These are phyloP conservation scores for Monilinia polystroma DNA, from an alignment of 2,329 filamentous ascomycete species.

Conservation along the genomic window DNA sequence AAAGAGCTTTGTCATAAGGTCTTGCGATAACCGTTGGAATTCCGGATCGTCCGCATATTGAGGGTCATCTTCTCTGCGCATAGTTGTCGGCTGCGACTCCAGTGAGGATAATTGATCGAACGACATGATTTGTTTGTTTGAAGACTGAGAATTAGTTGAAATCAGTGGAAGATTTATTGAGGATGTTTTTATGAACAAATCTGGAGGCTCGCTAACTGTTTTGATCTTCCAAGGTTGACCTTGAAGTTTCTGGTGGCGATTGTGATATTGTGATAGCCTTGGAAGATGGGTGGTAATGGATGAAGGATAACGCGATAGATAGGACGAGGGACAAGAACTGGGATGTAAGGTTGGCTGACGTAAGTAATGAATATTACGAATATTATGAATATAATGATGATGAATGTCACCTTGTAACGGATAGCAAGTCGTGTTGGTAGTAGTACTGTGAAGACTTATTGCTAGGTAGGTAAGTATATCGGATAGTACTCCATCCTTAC, in stretches of 20 bases:
- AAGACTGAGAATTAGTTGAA: background rate
- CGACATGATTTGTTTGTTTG: slow-evolving; percentile 61
- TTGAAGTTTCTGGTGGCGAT: background rate
- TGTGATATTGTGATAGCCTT: background rate
- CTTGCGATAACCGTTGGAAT: slow-evolving; percentile 78
- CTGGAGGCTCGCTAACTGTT: slow-evolving; percentile 26
- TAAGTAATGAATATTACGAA: too few species aligned
- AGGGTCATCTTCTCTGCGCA: slow-evolving; percentile 66
- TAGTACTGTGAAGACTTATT: too few species aligned
- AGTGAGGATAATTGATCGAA: slow-evolving; percentile 84
- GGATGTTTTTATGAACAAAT: slow-evolving; percentile 5
- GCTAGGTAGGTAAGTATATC: too few species aligned
- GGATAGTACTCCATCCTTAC: too few species aligned
- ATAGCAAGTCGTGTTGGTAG: too few species aligned
- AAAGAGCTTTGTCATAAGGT: slow-evolving; percentile 86
- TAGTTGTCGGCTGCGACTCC: slow-evolving; percentile 73
- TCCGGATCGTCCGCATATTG: slow-evolving; percentile 89
- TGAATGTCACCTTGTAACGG: too few species aligned
- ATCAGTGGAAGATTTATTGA: background rate
- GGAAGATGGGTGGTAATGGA: too few species aligned
- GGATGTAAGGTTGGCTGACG: too few species aligned
- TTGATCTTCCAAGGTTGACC: background rate
- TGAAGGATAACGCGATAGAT: too few species aligned
- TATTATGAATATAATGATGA: too few species aligned
- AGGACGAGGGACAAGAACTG: too few species aligned